These are phyloP conservation scores for Ambrosiella xylebori DNA, from an alignment of 2,329 filamentous ascomycete genomes.

Conservation along the genomic window DNA sequence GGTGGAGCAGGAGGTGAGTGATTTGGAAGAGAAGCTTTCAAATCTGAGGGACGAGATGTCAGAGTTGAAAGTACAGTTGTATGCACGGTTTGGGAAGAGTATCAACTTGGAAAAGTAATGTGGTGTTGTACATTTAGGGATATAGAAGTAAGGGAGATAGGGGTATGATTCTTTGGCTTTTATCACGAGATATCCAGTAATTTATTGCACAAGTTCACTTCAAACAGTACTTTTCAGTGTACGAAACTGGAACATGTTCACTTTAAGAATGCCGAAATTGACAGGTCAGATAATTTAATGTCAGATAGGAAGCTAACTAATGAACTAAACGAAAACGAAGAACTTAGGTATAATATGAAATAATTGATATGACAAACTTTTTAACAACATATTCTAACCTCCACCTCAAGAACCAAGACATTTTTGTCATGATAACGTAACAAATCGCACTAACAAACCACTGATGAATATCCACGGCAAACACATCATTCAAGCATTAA, in stretches of 20 bases:
- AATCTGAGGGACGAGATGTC: constrained; percentile 72
- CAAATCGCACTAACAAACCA: no score
- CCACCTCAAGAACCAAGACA: no score
- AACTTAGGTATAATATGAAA: not conserved
- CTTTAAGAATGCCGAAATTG: no score
- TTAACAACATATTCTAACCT: not conserved
- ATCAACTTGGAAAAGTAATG: constrained; percentile 64
- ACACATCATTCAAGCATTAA: not conserved
- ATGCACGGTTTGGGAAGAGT: constrained; percentile 85
- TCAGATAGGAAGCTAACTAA: not conserved
- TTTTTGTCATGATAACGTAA: no score
- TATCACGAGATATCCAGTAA: not conserved
- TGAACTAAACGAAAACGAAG: not conserved
- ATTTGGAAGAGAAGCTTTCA: constrained; percentile 59
- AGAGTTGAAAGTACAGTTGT: constrained; percentile 76
- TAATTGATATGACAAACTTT: not conserved
- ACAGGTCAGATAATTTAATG: no score
- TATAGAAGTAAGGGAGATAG: not conserved
- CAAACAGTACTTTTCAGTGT: not conserved
- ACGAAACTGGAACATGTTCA: not conserved
- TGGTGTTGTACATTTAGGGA: not conserved
- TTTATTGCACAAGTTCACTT: not conserved
- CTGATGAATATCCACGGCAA: not conserved
- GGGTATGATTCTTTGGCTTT: not conserved
- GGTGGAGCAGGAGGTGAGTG: constrained; percentile 60